Evolutionary conservation across 345 rosid genomes (phyloP), one percentile per base, ranked within the genome.

Genomic region (Linum trigynum): DNA sequence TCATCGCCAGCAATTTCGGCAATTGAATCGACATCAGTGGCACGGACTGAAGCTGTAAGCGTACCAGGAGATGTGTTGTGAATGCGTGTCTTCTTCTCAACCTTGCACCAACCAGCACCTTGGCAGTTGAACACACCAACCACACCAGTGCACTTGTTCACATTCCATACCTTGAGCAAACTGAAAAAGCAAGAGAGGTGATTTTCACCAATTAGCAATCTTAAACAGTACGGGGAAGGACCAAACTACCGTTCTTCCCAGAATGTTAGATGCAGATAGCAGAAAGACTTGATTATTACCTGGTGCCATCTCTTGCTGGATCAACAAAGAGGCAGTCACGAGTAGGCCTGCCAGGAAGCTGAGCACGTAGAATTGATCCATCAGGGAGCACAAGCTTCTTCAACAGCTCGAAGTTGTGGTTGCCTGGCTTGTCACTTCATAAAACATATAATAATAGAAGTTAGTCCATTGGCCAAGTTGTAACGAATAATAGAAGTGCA

Each of bases 31-130:
- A 85, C 97, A 67, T 92, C 98, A 1, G 82, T 73, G 37, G 90
- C 82, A 58, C 86, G n/a, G 62, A 90, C 80, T 0, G 83, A 80
- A 58, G 80, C 74, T 0, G 96, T 78, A 64, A 90, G 96, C 48
- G 95, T 88, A 23, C 95, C 91, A 23, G 99, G 99, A 60, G 94
- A 77, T 66, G 80, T 67, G 68, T 94, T 88, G 72, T 94, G 99
- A 69, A 94, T 85, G 55, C 82, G 81, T 56, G 90, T 88, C 77
- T 82, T 91, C 90, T 91, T 94, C 3, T 69, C 67, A 4, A 81
- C 63, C 80, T 81, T 88, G 86, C 97, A 86, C 99, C 99, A 94
- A 67, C 95, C 97, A 69, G 99, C 96, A 59, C 99, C 99, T 80
- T 94, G 99, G 76, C 99, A 94, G 80, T 94, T 91, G 80, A 88